Conservation (phyloP, 2,329 filamentous ascomycete species). For the Monilinia vaccinii-corymbosi region DNA sequence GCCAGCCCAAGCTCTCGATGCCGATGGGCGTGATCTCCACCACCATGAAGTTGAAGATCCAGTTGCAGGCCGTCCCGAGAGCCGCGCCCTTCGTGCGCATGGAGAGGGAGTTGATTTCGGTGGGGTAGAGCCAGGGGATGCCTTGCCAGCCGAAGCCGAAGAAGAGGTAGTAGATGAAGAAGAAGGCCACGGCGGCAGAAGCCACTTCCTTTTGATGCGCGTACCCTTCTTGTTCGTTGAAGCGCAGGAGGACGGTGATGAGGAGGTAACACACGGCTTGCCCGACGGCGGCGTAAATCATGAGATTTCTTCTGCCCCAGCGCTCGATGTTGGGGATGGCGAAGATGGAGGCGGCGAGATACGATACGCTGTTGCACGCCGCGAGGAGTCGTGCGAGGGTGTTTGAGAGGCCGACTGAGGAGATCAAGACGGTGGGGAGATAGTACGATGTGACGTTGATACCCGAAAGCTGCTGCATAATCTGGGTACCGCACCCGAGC, state of each 20-base stretch:
- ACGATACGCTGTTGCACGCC: slow-evolving; percentile 35
- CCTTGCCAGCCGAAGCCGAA: slow-evolving; percentile 43
- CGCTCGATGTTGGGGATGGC: slow-evolving; percentile 39
- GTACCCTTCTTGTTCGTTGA: slow-evolving; percentile 16
- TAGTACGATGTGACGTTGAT: slow-evolving; percentile 39
- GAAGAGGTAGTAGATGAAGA: slow-evolving; percentile 45
- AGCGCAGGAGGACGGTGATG: slow-evolving; percentile 34
- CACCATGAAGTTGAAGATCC: slow-evolving; percentile 44
- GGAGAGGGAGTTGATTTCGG: slow-evolving; percentile 44
- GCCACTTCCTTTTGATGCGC: slow-evolving; percentile 9
- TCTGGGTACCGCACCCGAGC: slow-evolving; percentile 56
- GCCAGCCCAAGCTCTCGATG: slow-evolving; percentile 43
- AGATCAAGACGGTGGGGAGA: slow-evolving; percentile 42
- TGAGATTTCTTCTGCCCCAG: slow-evolving; percentile 60
- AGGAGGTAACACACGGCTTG: slow-evolving; percentile 55
- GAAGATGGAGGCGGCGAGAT: slow-evolving; percentile 15
- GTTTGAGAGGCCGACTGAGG: slow-evolving; percentile 38
- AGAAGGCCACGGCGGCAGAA: slow-evolving; percentile 22
- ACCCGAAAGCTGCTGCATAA: slow-evolving; percentile 42
- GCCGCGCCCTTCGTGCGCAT: slow-evolving; percentile 50
- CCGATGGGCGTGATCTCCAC: slow-evolving; percentile 30
- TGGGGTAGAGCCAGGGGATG: slow-evolving; percentile 40
- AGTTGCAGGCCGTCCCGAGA: slow-evolving; percentile 34
- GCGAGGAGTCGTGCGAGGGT: slow-evolving; percentile 44
- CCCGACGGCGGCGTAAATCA: slow-evolving; percentile 59